Conservation (phyloP, 768 basidiomycete species). For the Termitomyces sp. region DNA sequence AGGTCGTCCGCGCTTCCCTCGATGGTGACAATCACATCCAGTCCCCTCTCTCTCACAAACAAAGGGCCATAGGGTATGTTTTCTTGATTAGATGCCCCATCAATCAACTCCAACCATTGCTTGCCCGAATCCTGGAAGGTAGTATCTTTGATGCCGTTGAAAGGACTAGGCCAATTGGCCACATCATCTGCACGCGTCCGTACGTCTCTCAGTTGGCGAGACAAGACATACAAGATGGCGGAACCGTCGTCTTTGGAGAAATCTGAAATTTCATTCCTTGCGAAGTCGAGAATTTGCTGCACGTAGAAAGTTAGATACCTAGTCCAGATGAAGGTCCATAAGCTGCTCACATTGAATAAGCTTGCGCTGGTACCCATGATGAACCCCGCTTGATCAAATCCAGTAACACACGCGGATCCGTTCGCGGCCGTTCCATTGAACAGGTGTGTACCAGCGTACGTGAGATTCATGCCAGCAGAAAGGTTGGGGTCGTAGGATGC, state of each 20-base stretch:
- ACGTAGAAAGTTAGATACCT: neutral
- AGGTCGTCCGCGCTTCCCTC: constrained; percentile 59
- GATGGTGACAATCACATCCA: constrained; percentile 75
- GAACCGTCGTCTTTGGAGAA: constrained; percentile 30
- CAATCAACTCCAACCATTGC: constrained; percentile 58
- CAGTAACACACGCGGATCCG: constrained; percentile 57
- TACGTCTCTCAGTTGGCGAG: constrained; percentile 40
- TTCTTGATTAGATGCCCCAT: constrained; percentile 66
- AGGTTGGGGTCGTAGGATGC: constrained; percentile 72
- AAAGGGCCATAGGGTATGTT: constrained; percentile 70
- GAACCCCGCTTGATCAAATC: constrained; percentile 73
- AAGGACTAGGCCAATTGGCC: constrained; percentile 69
- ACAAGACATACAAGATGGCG: constrained; percentile 44
- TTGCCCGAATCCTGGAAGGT: constrained; percentile 52
- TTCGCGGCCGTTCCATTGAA: constrained; percentile 50
- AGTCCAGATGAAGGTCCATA: neutral
- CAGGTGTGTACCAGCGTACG: constrained; percentile 62
- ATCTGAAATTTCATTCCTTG: constrained; percentile 32
- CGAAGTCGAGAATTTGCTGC: constrained; percentile 48
- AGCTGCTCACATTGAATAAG: constrained; percentile 50
- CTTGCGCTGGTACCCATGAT: constrained; percentile 73
- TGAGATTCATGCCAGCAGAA: constrained; percentile 63
- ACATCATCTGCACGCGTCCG: constrained; percentile 53
- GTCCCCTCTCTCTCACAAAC: constrained; percentile 57
- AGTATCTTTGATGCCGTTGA: constrained; percentile 37